Percentiles rank a stretch among this genome's conserved stretches.
Conservation (phyloP, 2,329 filamentous ascomycete genomes). For the Exophiala lecanii-corni region DNA sequence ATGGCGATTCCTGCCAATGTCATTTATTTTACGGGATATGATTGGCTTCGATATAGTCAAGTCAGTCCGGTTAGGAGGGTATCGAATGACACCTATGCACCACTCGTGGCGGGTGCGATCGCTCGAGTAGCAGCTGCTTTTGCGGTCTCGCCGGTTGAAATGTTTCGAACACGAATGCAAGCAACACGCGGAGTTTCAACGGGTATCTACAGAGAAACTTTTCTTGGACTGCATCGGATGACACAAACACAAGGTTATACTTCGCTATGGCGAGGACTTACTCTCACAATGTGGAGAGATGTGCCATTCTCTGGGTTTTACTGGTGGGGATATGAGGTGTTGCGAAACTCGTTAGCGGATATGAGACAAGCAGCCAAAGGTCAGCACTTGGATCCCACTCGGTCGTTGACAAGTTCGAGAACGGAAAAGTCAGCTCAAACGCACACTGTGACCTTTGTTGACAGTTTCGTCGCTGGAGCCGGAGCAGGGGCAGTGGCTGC, state of each 20-base stretch:
- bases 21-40: slow-evolving; percentile 97
- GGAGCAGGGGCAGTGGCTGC: slow-evolving; percentile 79
- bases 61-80: slow-evolving; percentile 65
- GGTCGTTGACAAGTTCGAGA: slow-evolving; percentile 37
- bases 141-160: slow-evolving; percentile 83
- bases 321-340: slow-evolving; percentile 94
- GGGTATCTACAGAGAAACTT: slow-evolving; percentile 72
- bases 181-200: slow-evolving; percentile 58
- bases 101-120: slow-evolving; percentile 71
- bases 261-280: slow-evolving; percentile 85
- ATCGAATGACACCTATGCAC: slow-evolving; percentile 66
- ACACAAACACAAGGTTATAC: slow-evolving; percentile 69
- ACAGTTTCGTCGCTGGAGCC: slow-evolving; percentile 85
- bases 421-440: slow-evolving; percentile 60
- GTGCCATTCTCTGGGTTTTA: slow-evolving; percentile 96
- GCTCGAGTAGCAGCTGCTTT: slow-evolving; percentile 78
- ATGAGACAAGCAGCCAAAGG: slow-evolving; percentile 53
- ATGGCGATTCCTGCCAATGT: slow-evolving; percentile 96
- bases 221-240: slow-evolving; percentile 73
- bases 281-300: slow-evolving; percentile 89
- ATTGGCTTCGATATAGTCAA: slow-evolving; percentile 76
- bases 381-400: slow-evolving; percentile 37
- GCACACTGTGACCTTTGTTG: slow-evolving; percentile 71
- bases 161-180: slow-evolving; percentile 89
- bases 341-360: slow-evolving; percentile 67